Conservation (phyloP, 1,284 basidiomycete species). For the Irpex rosettiformis region DNA sequence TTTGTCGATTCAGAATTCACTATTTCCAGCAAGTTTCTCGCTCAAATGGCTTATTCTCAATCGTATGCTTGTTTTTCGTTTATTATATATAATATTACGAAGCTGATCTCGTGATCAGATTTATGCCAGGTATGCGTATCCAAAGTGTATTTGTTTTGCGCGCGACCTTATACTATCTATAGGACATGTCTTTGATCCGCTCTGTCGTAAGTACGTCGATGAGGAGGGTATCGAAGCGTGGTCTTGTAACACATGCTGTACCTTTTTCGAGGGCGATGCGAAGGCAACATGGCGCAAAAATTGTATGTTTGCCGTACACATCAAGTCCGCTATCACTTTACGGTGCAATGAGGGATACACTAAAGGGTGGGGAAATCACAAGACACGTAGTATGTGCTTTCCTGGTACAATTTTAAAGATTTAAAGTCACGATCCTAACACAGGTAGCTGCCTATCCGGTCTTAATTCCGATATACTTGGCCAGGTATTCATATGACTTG, state of each 20-base stretch:
- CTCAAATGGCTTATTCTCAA: background rate
- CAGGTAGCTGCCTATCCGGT: background rate
- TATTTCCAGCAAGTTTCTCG: background rate
- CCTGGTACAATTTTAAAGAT: background rate
- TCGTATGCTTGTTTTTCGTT: background rate
- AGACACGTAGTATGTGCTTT: background rate
- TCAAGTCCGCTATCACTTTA: background rate
- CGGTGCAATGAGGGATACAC: background rate
- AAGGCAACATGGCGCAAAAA: constrained; percentile 1
- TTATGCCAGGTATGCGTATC: background rate
- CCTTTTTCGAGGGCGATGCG: constrained; percentile 1
- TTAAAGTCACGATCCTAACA: background rate
- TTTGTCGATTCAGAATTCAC: constrained; percentile 41
- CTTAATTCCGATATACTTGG: background rate
- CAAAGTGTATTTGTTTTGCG: background rate
- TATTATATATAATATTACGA: too few species aligned
- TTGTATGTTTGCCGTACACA: background rate
- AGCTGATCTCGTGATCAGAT: too few species aligned
- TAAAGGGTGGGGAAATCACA: background rate
- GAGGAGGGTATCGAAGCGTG: background rate
- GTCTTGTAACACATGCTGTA: background rate
- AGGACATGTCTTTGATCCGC: background rate
- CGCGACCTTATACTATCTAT: background rate
- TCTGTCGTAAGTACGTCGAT: constrained; percentile 2
- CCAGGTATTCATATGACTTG: background rate